phyloP scores from a whole-genome alignment of 2,329 filamentous ascomycete genomes.

The Alternaria incomplexa region DNA sequence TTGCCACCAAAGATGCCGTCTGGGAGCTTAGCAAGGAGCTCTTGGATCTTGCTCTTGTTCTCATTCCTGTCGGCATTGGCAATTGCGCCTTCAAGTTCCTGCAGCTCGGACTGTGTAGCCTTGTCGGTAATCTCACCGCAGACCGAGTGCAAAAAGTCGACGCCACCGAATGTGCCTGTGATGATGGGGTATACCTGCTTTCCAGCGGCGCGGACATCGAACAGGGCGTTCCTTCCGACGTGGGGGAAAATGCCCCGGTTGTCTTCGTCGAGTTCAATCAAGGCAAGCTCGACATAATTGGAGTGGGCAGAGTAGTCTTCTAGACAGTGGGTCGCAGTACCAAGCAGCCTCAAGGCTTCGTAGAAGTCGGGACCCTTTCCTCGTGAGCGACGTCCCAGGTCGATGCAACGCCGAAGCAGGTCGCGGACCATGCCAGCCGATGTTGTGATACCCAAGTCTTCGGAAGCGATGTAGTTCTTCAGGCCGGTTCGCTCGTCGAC shows the following conservation, averaged over 20 bases:
- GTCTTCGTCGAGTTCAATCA: slow-evolving; percentile 83
- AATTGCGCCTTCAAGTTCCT: slow-evolving; percentile 85
- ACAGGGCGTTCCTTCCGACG: slow-evolving; percentile 75
- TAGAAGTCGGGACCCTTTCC: slow-evolving; percentile 78
- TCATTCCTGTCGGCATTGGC: slow-evolving; percentile 65
- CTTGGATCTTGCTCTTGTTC: slow-evolving; percentile 77
- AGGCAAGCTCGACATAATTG: slow-evolving; percentile 87
- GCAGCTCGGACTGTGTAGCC: slow-evolving; percentile 86
- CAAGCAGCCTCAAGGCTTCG: slow-evolving; percentile 84
- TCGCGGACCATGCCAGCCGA: slow-evolving; percentile 78
- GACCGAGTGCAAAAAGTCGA: slow-evolving; percentile 92
- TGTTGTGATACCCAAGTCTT: slow-evolving; percentile 77
- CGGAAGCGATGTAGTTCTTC: slow-evolving; percentile 95
- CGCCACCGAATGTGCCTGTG: slow-evolving; percentile 92
- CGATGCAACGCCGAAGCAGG: slow-evolving; percentile 75
- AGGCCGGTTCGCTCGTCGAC: slow-evolving; percentile 71
- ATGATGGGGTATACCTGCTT: slow-evolving; percentile 77
- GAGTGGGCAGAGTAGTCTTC: slow-evolving; percentile 92
- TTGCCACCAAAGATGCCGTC: slow-evolving; percentile 78
- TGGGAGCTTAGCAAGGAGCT: slow-evolving; percentile 82
- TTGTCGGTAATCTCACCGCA: slow-evolving; percentile 83
- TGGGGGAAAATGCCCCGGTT: slow-evolving; percentile 77
- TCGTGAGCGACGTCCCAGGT: slow-evolving; percentile 79
- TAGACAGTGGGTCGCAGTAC: slow-evolving; percentile 87
- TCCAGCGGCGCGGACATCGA: slow-evolving; percentile 71